Evolutionary conservation across 1,139 yeast genomes (phyloP), one percentile per base, ranked within the genome.

Genomic region (Saccharomyces hybrid): DNA sequence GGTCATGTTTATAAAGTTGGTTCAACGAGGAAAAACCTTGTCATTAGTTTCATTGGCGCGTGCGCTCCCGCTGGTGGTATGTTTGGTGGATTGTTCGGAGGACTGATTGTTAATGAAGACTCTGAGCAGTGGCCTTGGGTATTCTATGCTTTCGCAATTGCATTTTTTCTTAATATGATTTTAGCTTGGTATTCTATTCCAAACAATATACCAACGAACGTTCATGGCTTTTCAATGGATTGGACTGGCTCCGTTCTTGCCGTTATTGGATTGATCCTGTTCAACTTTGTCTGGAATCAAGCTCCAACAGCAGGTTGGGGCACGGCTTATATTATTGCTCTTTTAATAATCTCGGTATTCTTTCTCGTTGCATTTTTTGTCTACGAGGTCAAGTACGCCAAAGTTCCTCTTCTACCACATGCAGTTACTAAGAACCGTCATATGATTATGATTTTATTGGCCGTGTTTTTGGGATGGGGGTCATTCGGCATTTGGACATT

Each of bases 31-130:
- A 81, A 80, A 58, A 78, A 80, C 57, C 63, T 78, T 34, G 80
- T 75, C 0, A 79, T 81, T 61, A 78, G 81, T 20, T 59, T 75
- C 26, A 72, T 80, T 30, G 84, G 83, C 11, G 80, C 82, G 5
- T 75, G 76, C 61, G 83, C 83, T 0, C 84, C 85, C 3, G 64
- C 73, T 2, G 85, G 85, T 8, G 84, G 83, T 0, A 71, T 77
- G 4, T 50, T 77, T 26, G 81, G 82, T 1, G 76, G 76, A 1
- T 56, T 80, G 2, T 74, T 80, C 71, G 77, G 81, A 3, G 83
- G 79, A 0, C 65, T 78, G 1, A 72, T 78, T 27, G 75, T 77
- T 2, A 73, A 78, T 49, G 61, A 66, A 30, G 70, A 72, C 47
- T 70, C 75, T 8, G 51, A 54, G 9, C 55, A 58, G 70, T 79